These are phyloP conservation scores for Colletotrichum coccodes DNA, from an alignment of 2,329 filamentous ascomycete genomes.

Conservation along the genomic window DNA sequence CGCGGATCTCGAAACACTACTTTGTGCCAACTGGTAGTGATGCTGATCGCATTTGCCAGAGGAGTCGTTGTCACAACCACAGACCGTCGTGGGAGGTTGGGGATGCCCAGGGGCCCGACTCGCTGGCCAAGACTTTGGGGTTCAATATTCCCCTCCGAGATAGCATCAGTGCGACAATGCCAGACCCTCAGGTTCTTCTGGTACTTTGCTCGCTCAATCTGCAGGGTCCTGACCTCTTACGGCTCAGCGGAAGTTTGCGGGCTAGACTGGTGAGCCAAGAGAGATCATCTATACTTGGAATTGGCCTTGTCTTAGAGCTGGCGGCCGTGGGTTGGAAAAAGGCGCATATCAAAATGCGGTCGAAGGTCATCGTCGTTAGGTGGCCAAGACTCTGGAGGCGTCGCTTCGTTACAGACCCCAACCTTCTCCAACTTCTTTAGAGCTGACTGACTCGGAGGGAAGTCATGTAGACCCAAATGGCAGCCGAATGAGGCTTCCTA, in stretches of 20 bases:
- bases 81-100: slow-evolving; percentile 4
- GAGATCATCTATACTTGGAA: slow-evolving; percentile 26
- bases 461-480: slow-evolving; percentile 19
- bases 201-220: slow-evolving; percentile 13
- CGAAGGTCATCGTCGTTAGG: not conserved
- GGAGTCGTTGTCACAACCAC: not conserved
- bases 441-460: slow-evolving; percentile 25
- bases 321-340: slow-evolving; percentile 25
- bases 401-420: slow-evolving; percentile 6
- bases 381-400: slow-evolving; percentile 20
- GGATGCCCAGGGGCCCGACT: not conserved
- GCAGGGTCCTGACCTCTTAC: slow-evolving; percentile 9
- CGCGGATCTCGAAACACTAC: not conserved
- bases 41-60: slow-evolving; percentile 5
- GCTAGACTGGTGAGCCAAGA: slow-evolving; percentile 18
- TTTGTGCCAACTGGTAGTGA: not conserved
- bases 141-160: slow-evolving; percentile 1
- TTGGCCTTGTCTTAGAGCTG: slow-evolving; percentile 21
- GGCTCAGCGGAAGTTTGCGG: slow-evolving; percentile 26
- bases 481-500: slow-evolving; percentile 22
- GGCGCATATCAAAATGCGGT: slow-evolving; percentile 15
- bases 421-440: slow-evolving; percentile 24
- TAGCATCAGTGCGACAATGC: slow-evolving; percentile 13
- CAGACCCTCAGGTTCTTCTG: not conserved
- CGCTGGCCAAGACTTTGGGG: slow-evolving; percentile 18